Base-by-base conservation (phyloP, 2,329 filamentous ascomycete genomes). In the Colletotrichum melonis region DNA sequence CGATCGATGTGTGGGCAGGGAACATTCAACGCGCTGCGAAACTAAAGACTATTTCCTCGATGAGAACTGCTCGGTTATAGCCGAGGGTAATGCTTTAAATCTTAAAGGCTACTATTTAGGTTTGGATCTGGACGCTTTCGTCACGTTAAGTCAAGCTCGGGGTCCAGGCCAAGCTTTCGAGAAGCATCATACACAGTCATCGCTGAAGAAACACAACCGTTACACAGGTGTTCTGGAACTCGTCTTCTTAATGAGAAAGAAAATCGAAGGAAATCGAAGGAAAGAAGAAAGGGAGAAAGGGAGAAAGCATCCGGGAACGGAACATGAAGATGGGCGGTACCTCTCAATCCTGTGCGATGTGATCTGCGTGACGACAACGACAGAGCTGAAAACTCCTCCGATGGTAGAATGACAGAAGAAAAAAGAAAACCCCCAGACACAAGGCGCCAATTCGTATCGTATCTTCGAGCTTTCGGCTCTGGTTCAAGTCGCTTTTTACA, bases 51-150 rank as follows among this genome's bases (percentile, higher is more conserved):
- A 35, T 16, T 12, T 55, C 60, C 46, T 12, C 32, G 16, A 35
- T n/a, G 42, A 52, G 35, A 60, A 66, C 62, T 71, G 49, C 30
- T 66, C 56, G 67, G 56, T 8, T 52, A 52, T n/a, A 71, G 42
- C 67, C 71, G 49, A n/a, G 35, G 60, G 56, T 49, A 56, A 38
- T 71, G 67, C 62, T 7, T 66, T 24, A 52, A 35, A 73, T 59
- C 26, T 19, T 56, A 56, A n/a, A 59, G 52, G 62, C 52, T 16
- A 7, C 55, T 22, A 28, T n/a, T 11, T 8, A 58, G 63, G 24
- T 52, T 14, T 49, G n/a, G 22, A 24, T 24, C 11, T 52, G 4
- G 67, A 71, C 62, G 71, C 30, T 66, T 65, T 35, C 67, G 49
- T 62, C 56, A 19, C 22, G 11, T 11, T 8, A 32, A 32, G 30